phyloP scores from a whole-genome alignment of 805 yeast genomes.

The Ogataea sp. region DNA sequence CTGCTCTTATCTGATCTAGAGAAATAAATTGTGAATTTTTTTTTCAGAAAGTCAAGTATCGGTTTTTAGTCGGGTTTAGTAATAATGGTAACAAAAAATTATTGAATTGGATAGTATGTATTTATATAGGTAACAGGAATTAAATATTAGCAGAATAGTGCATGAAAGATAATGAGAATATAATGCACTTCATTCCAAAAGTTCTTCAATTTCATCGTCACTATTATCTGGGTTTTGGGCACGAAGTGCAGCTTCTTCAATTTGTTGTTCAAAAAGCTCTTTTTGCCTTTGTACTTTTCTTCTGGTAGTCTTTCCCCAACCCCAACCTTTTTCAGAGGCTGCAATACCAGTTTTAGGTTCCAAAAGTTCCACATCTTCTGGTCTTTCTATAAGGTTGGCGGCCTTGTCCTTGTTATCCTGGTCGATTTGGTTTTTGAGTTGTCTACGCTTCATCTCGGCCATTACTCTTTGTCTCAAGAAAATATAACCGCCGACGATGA shows the following conservation, averaged over 20 bases:
- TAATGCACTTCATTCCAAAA: conserved; percentile 39
- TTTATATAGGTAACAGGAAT: no score
- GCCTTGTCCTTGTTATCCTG: conserved; percentile 37
- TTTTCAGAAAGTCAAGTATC: no score
- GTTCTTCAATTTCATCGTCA: conserved; percentile 64
- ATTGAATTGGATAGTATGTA: no score
- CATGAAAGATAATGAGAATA: no score
- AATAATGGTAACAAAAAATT: no score
- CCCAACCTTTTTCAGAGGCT: conserved; percentile 45
- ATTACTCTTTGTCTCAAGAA: conserved; percentile 48
- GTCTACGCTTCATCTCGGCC: conserved; percentile 49
- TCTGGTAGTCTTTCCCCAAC: conserved; percentile 78
- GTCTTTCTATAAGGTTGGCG: conserved; percentile 22
- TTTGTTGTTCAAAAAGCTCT: conserved; percentile 42
- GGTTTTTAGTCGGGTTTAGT: no score
- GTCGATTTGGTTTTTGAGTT: conserved; percentile 37
- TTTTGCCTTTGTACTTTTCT: conserved; percentile 47
- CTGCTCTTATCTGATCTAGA: no score
- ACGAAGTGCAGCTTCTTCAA: conserved; percentile 31
- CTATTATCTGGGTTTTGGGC: conserved; percentile 28
- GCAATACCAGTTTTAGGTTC: conserved; percentile 26
- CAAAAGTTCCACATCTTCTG: conserved; percentile 17
- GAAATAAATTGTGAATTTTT: no score
- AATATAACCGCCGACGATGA: conserved; percentile 56
- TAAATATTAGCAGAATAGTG: no score